Percentiles rank a stretch among this genome's conserved stretches.
Evolutionary conservation across 1,284 basidiomycete genomes (phyloP).

Genomic region (Apiotrichum laibachii): DNA sequence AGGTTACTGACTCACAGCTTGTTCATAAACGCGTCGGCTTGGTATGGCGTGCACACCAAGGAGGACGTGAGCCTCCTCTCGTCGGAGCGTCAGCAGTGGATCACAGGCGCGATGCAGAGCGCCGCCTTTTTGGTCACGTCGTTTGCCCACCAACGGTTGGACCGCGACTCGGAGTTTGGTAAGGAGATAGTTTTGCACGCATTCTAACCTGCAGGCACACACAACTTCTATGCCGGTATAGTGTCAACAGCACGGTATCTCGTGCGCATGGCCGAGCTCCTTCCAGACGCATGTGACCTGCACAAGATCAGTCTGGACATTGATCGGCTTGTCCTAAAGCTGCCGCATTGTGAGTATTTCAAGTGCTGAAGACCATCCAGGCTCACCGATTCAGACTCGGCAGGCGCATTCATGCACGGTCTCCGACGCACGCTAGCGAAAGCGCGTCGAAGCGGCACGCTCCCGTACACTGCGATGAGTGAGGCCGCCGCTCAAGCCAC

Average conservation of each 20-base stretch:
- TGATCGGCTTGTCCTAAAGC: constrained; percentile 12
- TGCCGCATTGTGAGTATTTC: constrained; percentile 9
- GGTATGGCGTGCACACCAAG: constrained; percentile 6
- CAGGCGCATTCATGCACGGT: constrained; percentile 13
- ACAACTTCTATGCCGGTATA: constrained; percentile 16
- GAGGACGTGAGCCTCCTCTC: constrained; percentile 8
- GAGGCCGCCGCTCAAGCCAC: constrained; percentile 2
- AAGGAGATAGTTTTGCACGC: not conserved
- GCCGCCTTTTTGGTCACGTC: constrained; percentile 13
- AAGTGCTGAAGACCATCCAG: not conserved
- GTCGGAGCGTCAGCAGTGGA: constrained; percentile 9
- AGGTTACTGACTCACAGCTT: constrained; percentile 2
- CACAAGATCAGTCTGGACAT: constrained; percentile 19
- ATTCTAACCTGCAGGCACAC: not conserved
- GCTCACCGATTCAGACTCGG: not conserved
- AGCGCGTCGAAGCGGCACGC: constrained; percentile 17
- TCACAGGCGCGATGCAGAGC: constrained; percentile 6
- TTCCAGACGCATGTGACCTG: constrained; percentile 16
- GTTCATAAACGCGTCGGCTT: constrained; percentile 7
- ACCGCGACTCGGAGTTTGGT: constrained; percentile 10
- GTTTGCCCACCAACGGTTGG: constrained; percentile 1
- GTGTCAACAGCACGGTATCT: constrained; percentile 20
- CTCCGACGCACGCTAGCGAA: constrained; percentile 16
- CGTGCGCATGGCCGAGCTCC: constrained; percentile 18
- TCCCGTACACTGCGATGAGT: constrained; percentile 16